phyloP scores from a whole-genome alignment of 1,139 yeast species.

The Kluyveromyces marxianus region DNA sequence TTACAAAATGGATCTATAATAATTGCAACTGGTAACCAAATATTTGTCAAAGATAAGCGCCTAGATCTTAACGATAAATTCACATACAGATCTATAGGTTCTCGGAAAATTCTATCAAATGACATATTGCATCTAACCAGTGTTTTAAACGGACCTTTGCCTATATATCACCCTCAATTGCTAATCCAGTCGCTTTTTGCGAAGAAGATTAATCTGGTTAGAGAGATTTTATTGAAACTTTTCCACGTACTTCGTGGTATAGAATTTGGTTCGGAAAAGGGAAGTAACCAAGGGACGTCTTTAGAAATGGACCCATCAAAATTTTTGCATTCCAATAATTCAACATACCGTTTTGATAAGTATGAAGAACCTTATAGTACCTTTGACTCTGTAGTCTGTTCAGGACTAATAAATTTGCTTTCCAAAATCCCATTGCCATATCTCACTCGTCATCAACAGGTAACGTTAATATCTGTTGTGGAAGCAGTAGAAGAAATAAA shows the following conservation, averaged over 20 bases:
- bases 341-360: slow-evolving; percentile 16
- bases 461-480: slow-evolving; percentile 65
- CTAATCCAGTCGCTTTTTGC: slow-evolving; percentile 69
- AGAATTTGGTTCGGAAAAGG: slow-evolving; percentile 35
- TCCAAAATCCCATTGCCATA: slow-evolving; percentile 66
- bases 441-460: slow-evolving; percentile 85
- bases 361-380: slow-evolving; percentile 37
- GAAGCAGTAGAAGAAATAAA: slow-evolving; percentile 54
- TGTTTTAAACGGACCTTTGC: slow-evolving; percentile 80
- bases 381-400: slow-evolving; percentile 42
- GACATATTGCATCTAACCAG: slow-evolving; percentile 61
- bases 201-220: slow-evolving; percentile 51
- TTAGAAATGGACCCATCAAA: slow-evolving; percentile 32
- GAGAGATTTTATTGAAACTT: slow-evolving; percentile 48
- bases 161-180: slow-evolving; percentile 87
- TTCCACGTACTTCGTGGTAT: slow-evolving; percentile 45
- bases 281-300: slow-evolving; percentile 33
- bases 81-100: slow-evolving; percentile 40
- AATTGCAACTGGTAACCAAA: slow-evolving; percentile 84
- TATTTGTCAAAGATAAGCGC: slow-evolving; percentile 70
- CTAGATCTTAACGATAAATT: slow-evolving; percentile 50
- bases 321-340: slow-evolving; percentile 23
- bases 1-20: slow-evolving; percentile 69
- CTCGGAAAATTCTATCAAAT: slow-evolving; percentile 40
- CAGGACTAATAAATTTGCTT: slow-evolving; percentile 50